Evolutionary conservation across 2,329 filamentous ascomycete species (phyloP).

Genomic region (Beauveria brongniartii): DNA sequence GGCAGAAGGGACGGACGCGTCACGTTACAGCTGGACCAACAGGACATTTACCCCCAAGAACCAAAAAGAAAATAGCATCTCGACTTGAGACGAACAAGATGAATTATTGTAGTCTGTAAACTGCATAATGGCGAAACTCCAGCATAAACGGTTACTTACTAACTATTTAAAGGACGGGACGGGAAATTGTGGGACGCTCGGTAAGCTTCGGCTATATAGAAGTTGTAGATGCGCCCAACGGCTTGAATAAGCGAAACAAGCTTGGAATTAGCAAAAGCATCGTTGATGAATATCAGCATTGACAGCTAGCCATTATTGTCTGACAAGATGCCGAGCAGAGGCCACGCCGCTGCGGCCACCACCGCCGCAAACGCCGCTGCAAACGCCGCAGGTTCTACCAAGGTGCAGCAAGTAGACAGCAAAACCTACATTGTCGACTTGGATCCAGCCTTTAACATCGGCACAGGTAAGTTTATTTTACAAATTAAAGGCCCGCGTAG

Average conservation of each 20-base stretch:
- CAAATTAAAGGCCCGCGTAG: no score
- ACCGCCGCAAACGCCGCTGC: not conserved
- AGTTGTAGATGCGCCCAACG: no score
- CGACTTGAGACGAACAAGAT: no score
- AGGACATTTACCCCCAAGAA: no score
- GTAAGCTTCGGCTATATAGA: not conserved
- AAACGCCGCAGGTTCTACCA: not conserved
- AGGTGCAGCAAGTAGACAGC: not conserved
- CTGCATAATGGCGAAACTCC: not conserved
- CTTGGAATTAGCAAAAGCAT: not conserved
- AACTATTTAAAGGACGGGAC: not conserved
- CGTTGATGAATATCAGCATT: not conserved
- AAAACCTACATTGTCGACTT: conserved; percentile 7
- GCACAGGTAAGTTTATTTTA: not conserved
- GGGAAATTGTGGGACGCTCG: not conserved
- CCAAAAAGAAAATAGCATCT: no score
- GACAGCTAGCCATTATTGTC: not conserved
- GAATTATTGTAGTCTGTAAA: not conserved
- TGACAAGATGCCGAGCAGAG: not conserved
- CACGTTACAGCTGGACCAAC: no score
- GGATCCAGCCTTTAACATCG: conserved; percentile 10
- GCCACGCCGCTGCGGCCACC: not conserved
- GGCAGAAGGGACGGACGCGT: not conserved
- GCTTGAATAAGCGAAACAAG: no score
- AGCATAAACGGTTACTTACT: no score